These are phyloP conservation scores for Cryptococcus deneoformans DNA, from an alignment of 1,284 basidiomycete species.

Conservation along the genomic window DNA sequence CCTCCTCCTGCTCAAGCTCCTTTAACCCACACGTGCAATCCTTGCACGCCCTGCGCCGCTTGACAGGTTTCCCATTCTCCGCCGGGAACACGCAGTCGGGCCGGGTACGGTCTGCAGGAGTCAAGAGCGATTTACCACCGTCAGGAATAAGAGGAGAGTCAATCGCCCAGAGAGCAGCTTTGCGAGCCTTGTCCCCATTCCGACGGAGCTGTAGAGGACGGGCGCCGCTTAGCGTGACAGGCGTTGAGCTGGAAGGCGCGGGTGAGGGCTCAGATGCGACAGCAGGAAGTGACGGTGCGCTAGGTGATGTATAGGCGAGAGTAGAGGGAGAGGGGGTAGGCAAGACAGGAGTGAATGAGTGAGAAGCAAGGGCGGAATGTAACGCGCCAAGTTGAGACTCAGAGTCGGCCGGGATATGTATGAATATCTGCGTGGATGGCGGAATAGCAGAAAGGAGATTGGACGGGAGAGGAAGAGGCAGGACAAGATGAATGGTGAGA, in stretches of 20 bases:
- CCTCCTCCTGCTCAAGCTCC: constrained; percentile 84
- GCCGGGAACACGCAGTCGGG: constrained; percentile 50
- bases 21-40: constrained; percentile 78
- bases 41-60: constrained; percentile 73
- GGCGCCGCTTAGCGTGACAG: neutral
- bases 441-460: constrained; percentile 41
- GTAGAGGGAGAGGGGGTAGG: constrained; percentile 24
- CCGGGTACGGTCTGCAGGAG: constrained; percentile 52
- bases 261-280: too few relatives aligned
- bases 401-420: constrained; percentile 29
- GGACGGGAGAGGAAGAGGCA: constrained; percentile 42
- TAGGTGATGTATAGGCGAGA: constrained; percentile 36
- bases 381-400: constrained; percentile 17
- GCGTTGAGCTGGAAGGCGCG: constrained; percentile 7
- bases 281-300: constrained; percentile 17
- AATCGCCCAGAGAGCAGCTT: constrained; percentile 49
- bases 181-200: constrained; percentile 36
- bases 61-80: constrained; percentile 45
- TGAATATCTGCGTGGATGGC: constrained; percentile 40
- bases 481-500: constrained; percentile 43
- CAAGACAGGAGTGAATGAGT: constrained; percentile 27
- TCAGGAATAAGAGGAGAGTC: constrained; percentile 43
- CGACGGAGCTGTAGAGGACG: constrained; percentile 42
- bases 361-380: constrained; percentile 24
- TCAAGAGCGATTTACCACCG: constrained; percentile 54